phyloP scores from a whole-genome alignment of 179 eudicot species.

The Beta lomatogona region DNA sequence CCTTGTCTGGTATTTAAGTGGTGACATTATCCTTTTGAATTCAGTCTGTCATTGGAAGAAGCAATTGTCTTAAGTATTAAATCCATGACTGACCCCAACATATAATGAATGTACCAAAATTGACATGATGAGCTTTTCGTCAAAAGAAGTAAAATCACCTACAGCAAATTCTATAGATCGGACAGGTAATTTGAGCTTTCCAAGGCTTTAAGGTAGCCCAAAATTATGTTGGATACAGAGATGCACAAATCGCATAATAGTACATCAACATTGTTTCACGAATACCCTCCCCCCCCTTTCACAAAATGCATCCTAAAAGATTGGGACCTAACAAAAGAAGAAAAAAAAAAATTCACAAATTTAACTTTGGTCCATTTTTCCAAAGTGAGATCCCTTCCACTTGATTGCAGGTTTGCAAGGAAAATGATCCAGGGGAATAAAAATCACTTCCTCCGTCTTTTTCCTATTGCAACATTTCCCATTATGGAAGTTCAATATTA shows the following conservation, averaged over 20 bases:
- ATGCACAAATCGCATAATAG: too few relatives aligned
- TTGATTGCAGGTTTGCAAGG: background rate
- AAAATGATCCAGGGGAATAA: background rate
- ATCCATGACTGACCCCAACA: background rate
- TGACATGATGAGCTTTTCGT: background rate
- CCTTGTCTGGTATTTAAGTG: slow-evolving; percentile 91
- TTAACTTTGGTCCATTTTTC: background rate
- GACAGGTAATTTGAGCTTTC: background rate
- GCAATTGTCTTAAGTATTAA: background rate
- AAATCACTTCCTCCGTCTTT: too few relatives aligned
- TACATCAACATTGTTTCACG: background rate
- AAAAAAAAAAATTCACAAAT: background rate
- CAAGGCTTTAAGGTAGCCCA: background rate
- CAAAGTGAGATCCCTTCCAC: background rate
- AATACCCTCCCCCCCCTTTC: background rate
- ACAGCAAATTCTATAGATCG: background rate
- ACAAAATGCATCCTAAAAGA: background rate
- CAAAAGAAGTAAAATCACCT: background rate
- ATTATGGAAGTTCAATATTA: too few relatives aligned
- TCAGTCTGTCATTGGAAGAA: slow-evolving; percentile 51
- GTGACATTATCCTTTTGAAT: slow-evolving; percentile 78
- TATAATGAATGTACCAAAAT: background rate
- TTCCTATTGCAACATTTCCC: too few relatives aligned
- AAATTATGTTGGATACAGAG: background rate
- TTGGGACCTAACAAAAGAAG: background rate